Evolutionary conservation across 345 rosid genomes (phyloP).

Genomic region (Gossypium stocksii): DNA sequence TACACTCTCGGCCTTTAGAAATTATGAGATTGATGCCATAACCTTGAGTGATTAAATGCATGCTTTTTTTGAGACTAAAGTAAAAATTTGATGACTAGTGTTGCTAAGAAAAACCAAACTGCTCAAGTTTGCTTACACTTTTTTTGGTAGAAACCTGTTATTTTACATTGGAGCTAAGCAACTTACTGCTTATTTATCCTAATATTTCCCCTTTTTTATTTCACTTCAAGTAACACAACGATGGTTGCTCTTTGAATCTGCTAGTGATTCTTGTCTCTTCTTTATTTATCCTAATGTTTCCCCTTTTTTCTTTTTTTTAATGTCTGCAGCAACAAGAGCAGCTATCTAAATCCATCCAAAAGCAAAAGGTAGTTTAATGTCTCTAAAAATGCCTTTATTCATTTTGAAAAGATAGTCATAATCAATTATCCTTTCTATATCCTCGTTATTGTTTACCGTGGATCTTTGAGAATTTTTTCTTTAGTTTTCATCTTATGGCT

Average conservation of each 20-base stretch:
- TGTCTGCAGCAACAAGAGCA: conserved; percentile 49
- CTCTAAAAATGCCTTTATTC: background rate
- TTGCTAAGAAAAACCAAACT: background rate
- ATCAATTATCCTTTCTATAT: background rate
- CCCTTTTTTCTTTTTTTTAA: conserved; percentile 4
- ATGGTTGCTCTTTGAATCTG: background rate
- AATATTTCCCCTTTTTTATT: conserved; percentile 1
- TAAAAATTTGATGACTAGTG: background rate
- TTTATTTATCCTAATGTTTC: conserved; percentile 17
- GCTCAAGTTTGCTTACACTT: background rate
- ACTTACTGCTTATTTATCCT: too few species aligned
- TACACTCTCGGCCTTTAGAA: background rate
- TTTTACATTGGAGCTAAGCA: too few species aligned
- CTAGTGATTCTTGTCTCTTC: background rate
- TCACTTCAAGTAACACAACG: background rate
- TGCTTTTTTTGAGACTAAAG: background rate
- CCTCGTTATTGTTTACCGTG: too few species aligned
- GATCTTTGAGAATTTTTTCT: too few species aligned
- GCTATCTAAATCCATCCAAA: conserved; percentile 50
- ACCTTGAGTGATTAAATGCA: conserved; percentile 2
- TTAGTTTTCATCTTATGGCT: too few species aligned
- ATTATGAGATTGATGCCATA: background rate
- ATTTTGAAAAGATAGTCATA: background rate
- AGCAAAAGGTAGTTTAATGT: conserved; percentile 48
- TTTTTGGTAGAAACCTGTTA: background rate